Evolutionary conservation across 208 protist genomes (phyloP).

Genomic region (Blechomonas ayalai): DNA sequence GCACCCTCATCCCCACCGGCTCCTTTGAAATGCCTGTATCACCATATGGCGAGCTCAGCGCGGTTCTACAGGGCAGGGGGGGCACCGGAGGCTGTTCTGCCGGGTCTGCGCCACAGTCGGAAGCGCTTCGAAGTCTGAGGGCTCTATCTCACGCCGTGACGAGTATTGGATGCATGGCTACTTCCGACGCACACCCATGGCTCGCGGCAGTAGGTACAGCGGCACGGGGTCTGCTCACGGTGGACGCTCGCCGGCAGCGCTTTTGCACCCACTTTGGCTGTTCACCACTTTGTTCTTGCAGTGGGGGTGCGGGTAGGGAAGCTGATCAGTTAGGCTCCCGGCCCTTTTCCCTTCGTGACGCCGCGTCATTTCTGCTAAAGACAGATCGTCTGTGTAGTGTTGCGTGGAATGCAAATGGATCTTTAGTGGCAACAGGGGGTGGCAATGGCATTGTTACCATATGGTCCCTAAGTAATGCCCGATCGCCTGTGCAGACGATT

Average conservation of each 20-base stretch:
- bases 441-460: constrained; percentile 47
- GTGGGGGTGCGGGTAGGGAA: not conserved
- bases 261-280: constrained; percentile 21
- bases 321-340: no score
- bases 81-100: not conserved
- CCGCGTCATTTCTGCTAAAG: constrained; percentile 11
- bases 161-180: constrained; percentile 45
- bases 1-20: constrained; percentile 17
- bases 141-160: constrained; percentile 23
- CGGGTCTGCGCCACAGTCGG: constrained; percentile 5
- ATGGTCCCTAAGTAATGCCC: constrained; percentile 43
- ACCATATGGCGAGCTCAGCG: constrained; percentile 18
- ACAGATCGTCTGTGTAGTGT: constrained; percentile 49
- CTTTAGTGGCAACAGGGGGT: constrained; percentile 52
- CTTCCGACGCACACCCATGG: constrained; percentile 42
- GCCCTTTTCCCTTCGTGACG: not conserved
- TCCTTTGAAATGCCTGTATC: constrained; percentile 49
- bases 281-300: not conserved
- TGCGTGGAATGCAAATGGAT: constrained; percentile 58
- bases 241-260: constrained; percentile 35
- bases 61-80: no score
- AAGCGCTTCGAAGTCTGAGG: constrained; percentile 7
- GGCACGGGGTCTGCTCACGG: constrained; percentile 36
- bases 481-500: constrained; percentile 14
- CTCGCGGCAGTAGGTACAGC: constrained; percentile 44